Conservation (phyloP, 176 grass and related monocot genomes). For the Bothriochloa decipiens region DNA sequence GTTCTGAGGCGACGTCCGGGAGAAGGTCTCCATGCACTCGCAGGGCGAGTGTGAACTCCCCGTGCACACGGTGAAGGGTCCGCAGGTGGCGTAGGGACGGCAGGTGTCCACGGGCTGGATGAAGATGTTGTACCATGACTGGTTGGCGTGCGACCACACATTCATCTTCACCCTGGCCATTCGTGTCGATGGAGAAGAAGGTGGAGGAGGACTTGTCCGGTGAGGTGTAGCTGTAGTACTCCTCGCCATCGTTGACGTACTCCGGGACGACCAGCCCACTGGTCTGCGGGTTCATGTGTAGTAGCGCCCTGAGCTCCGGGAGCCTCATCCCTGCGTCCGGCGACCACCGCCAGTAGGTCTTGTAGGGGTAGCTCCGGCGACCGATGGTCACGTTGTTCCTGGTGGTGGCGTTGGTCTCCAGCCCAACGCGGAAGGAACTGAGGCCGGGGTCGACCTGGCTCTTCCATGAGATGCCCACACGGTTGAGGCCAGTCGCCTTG, state of each 20-base stretch:
- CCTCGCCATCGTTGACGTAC: conserved; percentile 2
- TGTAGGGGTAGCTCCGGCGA: background rate
- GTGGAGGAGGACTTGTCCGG: background rate
- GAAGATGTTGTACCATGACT: conserved; percentile 33
- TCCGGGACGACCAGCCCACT: background rate
- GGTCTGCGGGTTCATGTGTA: background rate
- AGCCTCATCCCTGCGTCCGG: conserved; percentile 20
- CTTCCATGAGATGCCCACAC: background rate
- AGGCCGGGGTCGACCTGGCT: conserved; percentile 11
- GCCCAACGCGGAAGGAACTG: conserved; percentile 17
- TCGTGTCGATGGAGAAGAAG: conserved; percentile 12
- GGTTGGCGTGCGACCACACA: conserved; percentile 14
- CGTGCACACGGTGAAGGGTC: background rate
- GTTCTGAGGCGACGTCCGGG: background rate
- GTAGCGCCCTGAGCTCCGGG: background rate
- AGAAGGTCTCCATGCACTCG: background rate
- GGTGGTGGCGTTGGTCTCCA: background rate
- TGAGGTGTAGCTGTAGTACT: conserved; percentile 37
- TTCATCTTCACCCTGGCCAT: conserved; percentile 20
- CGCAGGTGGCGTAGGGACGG: background rate
- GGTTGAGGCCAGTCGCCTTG: conserved; percentile 17
- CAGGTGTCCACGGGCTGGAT: conserved; percentile 19
- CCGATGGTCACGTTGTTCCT: background rate
- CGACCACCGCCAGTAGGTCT: background rate
- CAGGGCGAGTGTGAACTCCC: background rate